Conservation (phyloP, 164 flowering plant species). For the Protea cynaroides region DNA sequence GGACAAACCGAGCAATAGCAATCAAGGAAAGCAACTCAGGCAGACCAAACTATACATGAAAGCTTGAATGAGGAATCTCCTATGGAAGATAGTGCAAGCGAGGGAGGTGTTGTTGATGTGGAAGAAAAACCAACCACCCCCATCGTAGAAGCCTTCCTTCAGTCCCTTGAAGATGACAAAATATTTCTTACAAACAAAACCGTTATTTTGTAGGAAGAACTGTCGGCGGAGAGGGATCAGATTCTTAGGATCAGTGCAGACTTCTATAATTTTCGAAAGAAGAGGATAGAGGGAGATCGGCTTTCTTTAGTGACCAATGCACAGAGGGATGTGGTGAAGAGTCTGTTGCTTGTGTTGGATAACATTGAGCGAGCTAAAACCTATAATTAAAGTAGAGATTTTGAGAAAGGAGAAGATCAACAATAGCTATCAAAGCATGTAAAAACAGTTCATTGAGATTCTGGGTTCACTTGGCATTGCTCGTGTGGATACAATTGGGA, state of each 20-base stretch:
- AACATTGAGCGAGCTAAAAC: constrained; percentile 91
- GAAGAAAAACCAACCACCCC: constrained; percentile 49
- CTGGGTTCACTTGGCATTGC: constrained; percentile 64
- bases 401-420: constrained; percentile 80
- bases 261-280: constrained; percentile 88
- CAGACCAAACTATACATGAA: no score
- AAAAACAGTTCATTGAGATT: constrained; percentile 82
- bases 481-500: constrained; percentile 69
- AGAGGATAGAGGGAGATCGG: constrained; percentile 82
- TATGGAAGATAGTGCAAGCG: constrained; percentile 33
- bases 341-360: constrained; percentile 64
- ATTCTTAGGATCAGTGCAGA: constrained; percentile 86
- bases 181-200: constrained; percentile 45
- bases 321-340: constrained; percentile 88
- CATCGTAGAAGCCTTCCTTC: constrained; percentile 48
- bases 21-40: no score
- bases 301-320: constrained; percentile 65
- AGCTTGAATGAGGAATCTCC: constrained; percentile 36
- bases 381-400: constrained; percentile 69
- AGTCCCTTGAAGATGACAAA: constrained; percentile 71
- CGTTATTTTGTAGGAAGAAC: constrained; percentile 43
- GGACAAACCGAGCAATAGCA: no score
- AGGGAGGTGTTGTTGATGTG: constrained; percentile 25
- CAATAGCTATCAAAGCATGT: constrained; percentile 85
- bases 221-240: constrained; percentile 51